Evolutionary conservation across 164 flowering plant species (phyloP).

Genomic region (Taxillus chinensis): DNA sequence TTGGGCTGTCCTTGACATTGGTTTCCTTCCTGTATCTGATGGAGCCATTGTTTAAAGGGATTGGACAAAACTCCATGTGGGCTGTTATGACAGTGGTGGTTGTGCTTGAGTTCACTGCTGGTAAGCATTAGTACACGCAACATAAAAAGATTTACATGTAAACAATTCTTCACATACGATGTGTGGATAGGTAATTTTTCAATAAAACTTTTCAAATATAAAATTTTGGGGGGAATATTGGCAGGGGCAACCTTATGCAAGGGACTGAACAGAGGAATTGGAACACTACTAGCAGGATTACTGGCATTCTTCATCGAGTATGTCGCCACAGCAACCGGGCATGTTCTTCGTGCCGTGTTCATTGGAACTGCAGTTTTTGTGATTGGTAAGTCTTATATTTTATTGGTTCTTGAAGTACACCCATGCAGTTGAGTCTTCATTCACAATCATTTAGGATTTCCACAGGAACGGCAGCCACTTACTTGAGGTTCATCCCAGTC

Average conservation of each 20-base stretch:
- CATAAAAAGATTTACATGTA: too few species aligned
- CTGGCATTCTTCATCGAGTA: constrained; percentile 67
- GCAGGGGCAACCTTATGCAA: constrained; percentile 88
- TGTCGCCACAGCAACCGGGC: constrained; percentile 44
- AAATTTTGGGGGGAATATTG: too few species aligned
- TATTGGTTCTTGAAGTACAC: not conserved
- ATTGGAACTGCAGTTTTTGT: constrained; percentile 61
- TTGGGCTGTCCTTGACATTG: constrained; percentile 66
- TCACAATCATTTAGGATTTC: not conserved
- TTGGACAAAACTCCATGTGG: constrained; percentile 84
- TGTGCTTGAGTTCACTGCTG: constrained; percentile 92
- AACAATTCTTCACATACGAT: too few species aligned
- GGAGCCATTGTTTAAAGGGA: constrained; percentile 67
- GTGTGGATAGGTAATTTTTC: too few species aligned
- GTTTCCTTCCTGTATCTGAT: constrained; percentile 66
- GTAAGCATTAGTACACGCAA: constrained; percentile 16
- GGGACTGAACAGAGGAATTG: constrained; percentile 82
- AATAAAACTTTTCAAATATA: too few species aligned
- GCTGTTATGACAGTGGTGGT: constrained; percentile 97
- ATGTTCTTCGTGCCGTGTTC: constrained; percentile 48
- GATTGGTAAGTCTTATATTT: constrained; percentile 33
- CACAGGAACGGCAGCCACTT: constrained; percentile 52
- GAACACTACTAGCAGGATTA: constrained; percentile 71
- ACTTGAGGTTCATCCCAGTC: constrained; percentile 64
- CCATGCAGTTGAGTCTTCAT: too few species aligned